Evolutionary conservation across 163 green algal species (phyloP).

Genomic region (Scenedesmus sp.): DNA sequence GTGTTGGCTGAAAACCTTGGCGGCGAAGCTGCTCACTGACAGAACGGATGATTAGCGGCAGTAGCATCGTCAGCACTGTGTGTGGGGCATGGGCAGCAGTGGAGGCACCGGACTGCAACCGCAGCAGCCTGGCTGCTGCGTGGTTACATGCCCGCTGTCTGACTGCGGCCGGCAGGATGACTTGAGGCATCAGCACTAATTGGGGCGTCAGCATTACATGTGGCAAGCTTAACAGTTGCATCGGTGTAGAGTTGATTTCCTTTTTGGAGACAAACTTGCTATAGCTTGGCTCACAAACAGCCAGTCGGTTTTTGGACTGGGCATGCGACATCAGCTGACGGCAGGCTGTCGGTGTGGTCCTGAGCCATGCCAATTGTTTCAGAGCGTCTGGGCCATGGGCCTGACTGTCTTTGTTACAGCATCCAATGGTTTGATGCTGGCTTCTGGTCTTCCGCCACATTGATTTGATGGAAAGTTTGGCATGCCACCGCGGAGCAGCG

Average conservation of each 20-base stretch:
- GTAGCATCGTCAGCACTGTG: not conserved
- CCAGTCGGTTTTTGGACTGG: not conserved
- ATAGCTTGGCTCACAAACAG: not conserved
- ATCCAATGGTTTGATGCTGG: not conserved
- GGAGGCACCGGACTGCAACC: not conserved
- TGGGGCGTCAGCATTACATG: not conserved
- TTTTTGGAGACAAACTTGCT: not conserved
- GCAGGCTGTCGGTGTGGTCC: not conserved
- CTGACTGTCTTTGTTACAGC: not conserved
- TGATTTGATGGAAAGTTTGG: slow-evolving; percentile 11
- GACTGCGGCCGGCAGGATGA: not conserved
- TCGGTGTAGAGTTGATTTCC: not conserved
- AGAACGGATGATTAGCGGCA: not conserved
- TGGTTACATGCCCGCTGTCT: not conserved
- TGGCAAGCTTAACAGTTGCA: not conserved
- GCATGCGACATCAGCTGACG: not conserved
- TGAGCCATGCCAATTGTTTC: not conserved
- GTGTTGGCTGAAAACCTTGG: not conserved
- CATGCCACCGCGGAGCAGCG: not conserved
- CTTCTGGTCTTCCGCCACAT: not conserved
- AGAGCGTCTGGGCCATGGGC: not conserved
- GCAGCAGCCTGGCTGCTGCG: not conserved
- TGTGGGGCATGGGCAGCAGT: not conserved
- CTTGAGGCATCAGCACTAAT: too few species aligned
- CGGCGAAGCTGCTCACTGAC: not conserved